Conservation (phyloP, 192 early-diverging fungal genomes). For the Coemansia sp. region DNA sequence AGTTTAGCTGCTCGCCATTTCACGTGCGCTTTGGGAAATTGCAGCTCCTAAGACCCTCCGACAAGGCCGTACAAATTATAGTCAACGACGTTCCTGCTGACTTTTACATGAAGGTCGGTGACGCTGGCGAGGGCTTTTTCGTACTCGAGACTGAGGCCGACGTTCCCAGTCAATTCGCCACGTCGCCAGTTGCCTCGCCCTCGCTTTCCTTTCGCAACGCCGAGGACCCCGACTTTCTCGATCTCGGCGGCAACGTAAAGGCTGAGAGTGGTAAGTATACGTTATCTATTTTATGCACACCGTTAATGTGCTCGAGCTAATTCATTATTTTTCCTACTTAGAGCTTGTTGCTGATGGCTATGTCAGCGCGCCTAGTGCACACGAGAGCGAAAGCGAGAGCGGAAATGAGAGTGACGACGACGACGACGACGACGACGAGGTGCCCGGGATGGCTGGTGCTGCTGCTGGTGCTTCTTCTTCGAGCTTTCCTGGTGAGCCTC, state of each 20-base stretch:
- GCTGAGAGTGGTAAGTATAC: background rate
- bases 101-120: slow-evolving; percentile 96
- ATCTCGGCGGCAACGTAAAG: slow-evolving; percentile 34
- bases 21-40: slow-evolving; percentile 99
- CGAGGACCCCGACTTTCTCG: slow-evolving; percentile 48
- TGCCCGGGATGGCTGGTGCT: background rate
- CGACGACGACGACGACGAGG: background rate
- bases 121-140: slow-evolving; percentile 98
- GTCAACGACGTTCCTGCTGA: slow-evolving; percentile 80
- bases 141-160: slow-evolving; percentile 90
- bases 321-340: background rate
- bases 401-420: slow-evolving; percentile 9
- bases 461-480: background rate
- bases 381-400: slow-evolving; percentile 60
- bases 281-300: background rate
- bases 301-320: background rate
- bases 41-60: slow-evolving; percentile 84
- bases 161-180: slow-evolving; percentile 91
- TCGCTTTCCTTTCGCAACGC: slow-evolving; percentile 33
- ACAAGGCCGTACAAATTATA: slow-evolving; percentile 87
- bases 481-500: background rate
- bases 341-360: slow-evolving; percentile 56
- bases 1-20: slow-evolving; percentile 91
- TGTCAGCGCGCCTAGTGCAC: slow-evolving; percentile 70
- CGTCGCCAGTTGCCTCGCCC: slow-evolving; percentile 83